Evolutionary conservation across 1,284 basidiomycete species (phyloP).

Genomic region (Austropuccinia psidii): DNA sequence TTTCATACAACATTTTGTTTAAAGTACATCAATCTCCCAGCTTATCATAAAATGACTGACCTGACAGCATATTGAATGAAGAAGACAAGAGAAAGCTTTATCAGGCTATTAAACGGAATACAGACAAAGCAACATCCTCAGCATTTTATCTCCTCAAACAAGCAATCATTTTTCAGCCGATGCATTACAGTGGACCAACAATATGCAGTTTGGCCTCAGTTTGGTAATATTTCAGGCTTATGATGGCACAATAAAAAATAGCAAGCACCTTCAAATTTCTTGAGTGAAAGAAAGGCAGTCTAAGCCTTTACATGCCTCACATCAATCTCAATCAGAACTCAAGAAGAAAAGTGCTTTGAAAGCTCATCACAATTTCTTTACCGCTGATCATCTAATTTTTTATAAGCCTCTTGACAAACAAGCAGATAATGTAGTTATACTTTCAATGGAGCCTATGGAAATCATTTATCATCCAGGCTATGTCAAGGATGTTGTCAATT

Average conservation of each 20-base stretch:
- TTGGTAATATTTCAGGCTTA: slow-evolving; percentile 82
- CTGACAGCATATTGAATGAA: too few species aligned
- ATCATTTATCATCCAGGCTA: slow-evolving; percentile 94
- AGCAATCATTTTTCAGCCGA: slow-evolving; percentile 79
- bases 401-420: slow-evolving; percentile 85
- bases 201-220: slow-evolving; percentile 71
- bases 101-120: too few species aligned
- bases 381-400: slow-evolving; percentile 68
- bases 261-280: slow-evolving; percentile 85
- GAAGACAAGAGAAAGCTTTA: too few species aligned
- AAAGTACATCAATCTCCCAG: too few species aligned
- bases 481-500: slow-evolving; percentile 81
- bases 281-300: slow-evolving; percentile 64
- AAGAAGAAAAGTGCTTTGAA: slow-evolving; percentile 41
- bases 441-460: slow-evolving; percentile 92
- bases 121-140: too few species aligned
- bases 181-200: slow-evolving; percentile 76
- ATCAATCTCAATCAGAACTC: slow-evolving; percentile 42
- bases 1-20: too few species aligned
- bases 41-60: too few species aligned
- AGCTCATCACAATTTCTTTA: too few species aligned
- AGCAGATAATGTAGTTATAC: slow-evolving; percentile 80
- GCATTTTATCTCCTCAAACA: too few species aligned
- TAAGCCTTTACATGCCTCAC: slow-evolving; percentile 40
- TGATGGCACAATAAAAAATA: slow-evolving; percentile 77